Base-by-base conservation (phyloP, 768 basidiomycete genomes). In the Boletus bicolor region DNA sequence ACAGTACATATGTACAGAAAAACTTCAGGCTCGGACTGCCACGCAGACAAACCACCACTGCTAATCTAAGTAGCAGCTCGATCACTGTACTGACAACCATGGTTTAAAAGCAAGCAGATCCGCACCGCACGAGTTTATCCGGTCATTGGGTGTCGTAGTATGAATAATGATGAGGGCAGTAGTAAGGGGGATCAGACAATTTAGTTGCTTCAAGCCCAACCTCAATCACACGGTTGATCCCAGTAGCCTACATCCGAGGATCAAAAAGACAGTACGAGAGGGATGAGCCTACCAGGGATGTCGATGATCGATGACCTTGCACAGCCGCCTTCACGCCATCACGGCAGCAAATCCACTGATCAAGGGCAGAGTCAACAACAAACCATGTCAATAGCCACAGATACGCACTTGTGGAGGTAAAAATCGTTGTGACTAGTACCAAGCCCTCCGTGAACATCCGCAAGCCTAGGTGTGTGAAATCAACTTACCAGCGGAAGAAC, bases 401-500 rank as follows among this genome's bases (percentile, higher is more conserved):
- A 19, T n/a, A 66, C 56, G 46, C 37, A 66, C 67, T 11, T 37
- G 21, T 55, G 38, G 7, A 67, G 55, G 14, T 68, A 64, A 47
- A 59, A 64, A 15, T 68, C 60, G 21, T 48, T 59, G 15, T 68
- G 67, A 56, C 67, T 68, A 14, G 24, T 14, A 3, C 21, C 28
- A 43, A 41, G 17, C 19, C 28, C 14, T 24, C 11, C 38, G 10
- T 24, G 8, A 47, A 30, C 9, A 6, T 21, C 12, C 14, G 19
- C 3, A 10, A 6, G 28, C 7, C 5, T 9, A 15, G 14, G 8
- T 8, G 14, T 30, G 19, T 3, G 19, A 21, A 10, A 30, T 19
- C 5, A 28, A 53, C 64, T 49, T 38, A 66, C 61, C 65, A 66
- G 15, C 66, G 65, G 15, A 66, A n/a, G 38, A 63, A 43, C 64